Evolutionary conservation across 2,329 filamentous ascomycete genomes (phyloP), one percentile per base, ranked within the genome.

Genomic region (Ceratocystis colombiana): DNA sequence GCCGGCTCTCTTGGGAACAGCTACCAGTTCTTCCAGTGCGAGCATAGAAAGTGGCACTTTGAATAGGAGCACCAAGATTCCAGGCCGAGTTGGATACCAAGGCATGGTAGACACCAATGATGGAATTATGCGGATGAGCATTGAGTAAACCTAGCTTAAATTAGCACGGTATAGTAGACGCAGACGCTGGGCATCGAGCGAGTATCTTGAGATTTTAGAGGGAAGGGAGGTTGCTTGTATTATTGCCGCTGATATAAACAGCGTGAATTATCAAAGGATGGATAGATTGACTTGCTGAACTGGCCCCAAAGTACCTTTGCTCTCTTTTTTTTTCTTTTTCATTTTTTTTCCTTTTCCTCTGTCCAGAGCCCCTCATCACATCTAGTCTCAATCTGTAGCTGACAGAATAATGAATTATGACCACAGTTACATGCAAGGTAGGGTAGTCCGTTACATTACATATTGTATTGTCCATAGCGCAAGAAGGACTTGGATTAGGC

Each of bases 31-130:
- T 70, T 77, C 80, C 64, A 75, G 77, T 48, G 78, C 79, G 2
- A 80, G 79, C 75, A 70, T 57, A 70, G 72, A 67, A 66, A 70
- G 72, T 57, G 72, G 72, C 28, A 48, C 77, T 79, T 8, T 71
- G 69, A 12, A 63, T 81, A 80, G 66, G 79, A 82, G 10, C 74
- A 78, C 71, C 78, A 79, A 80, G 71, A 30, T 59, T 25, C 82
- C 81, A 73, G 87, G 79, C 69, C 76, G 89, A 44, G 80, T 96
- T 15, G 90, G 90, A 7, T 82, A 95, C 70, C 92, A 96, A 76
- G 90, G 92, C 0, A 96, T 97, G 92, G 88, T 84, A 20, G 93
- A 96, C 75, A 93, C 93, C n/a, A 90, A 90, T 73, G 93, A 96
- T 74, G 89, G 91, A 1, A 80, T 96, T 70, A 96, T 96, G 88